Percentiles rank a stretch among this genome's conserved stretches.
These are phyloP conservation scores for Trypanosoma brucei DNA, from an alignment of 208 protist species.

Conservation along the genomic window DNA sequence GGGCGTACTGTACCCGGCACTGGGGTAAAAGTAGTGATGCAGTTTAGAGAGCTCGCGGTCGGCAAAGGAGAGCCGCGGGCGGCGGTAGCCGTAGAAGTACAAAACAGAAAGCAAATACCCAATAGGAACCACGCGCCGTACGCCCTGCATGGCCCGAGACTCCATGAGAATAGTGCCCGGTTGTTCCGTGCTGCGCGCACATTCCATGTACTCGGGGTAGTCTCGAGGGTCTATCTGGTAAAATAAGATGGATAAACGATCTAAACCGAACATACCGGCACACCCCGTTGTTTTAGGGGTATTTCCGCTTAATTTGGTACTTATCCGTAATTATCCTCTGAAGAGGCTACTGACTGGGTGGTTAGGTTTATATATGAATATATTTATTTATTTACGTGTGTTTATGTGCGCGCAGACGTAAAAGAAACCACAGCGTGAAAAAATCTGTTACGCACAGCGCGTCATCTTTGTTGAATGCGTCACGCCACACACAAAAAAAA, in stretches of 20 bases:
- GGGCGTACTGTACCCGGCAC: conserved; percentile 62
- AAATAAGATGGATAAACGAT: conserved; percentile 20
- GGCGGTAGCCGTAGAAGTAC: conserved; percentile 65
- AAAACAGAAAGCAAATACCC: conserved; percentile 42
- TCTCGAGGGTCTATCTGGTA: conserved; percentile 37
- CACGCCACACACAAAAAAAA: too few relatives aligned
- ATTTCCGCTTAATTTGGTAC: too few relatives aligned
- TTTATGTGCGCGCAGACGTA: too few relatives aligned
- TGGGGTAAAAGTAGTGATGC: conserved; percentile 80
- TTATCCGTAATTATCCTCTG: too few relatives aligned
- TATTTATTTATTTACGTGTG: too few relatives aligned
- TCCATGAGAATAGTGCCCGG: conserved; percentile 51
- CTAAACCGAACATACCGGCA: conserved; percentile 2
- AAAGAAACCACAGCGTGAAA: too few relatives aligned
- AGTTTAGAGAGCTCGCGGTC: conserved; percentile 50
- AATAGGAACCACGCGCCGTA: conserved; percentile 42
- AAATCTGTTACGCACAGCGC: too few relatives aligned
- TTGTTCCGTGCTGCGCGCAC: conserved; percentile 19
- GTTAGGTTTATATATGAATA: too few relatives aligned
- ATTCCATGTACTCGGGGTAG: conserved; percentile 50
- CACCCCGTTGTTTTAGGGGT: neutral
- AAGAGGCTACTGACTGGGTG: too few relatives aligned
- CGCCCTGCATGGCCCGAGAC: conserved; percentile 39
- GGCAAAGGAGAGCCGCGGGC: conserved; percentile 58
- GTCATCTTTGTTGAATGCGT: too few relatives aligned